Conservation (phyloP, 129 eudicot species). For the carrot (Daucus carota) region DNA sequence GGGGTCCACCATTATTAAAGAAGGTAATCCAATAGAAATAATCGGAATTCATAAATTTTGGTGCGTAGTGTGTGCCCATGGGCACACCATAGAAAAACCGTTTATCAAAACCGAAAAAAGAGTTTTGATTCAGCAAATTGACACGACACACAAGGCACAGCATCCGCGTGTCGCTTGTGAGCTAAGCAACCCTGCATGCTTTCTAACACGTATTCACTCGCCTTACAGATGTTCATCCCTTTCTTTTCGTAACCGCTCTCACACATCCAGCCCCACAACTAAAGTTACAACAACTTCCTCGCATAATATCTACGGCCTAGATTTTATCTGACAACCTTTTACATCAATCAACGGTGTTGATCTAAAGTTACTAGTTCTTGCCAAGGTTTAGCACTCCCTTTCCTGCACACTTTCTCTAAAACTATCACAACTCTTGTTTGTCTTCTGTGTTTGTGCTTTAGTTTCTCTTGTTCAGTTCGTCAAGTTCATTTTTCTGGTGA, state of each 20-base stretch:
- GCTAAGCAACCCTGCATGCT: not conserved
- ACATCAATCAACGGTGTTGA: not conserved
- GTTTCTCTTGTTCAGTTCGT: not conserved
- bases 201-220: not conserved
- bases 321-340: not conserved
- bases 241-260: slow-evolving; percentile 7
- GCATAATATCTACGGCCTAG: slow-evolving; percentile 7
- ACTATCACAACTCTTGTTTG: not conserved
- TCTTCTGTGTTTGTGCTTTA: not conserved
- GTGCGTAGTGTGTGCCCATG: too few relatives aligned
- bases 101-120: too few relatives aligned
- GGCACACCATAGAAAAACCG: too few relatives aligned
- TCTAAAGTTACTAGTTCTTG: not conserved
- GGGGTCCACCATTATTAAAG: too few relatives aligned
- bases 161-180: slow-evolving; percentile 2
- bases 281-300: slow-evolving; percentile 2
- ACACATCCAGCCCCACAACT: not conserved
- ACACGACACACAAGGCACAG: not conserved
- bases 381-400: not conserved
- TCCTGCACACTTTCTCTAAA: not conserved
- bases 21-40: too few relatives aligned
- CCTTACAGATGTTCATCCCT: not conserved
- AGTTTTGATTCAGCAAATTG: too few relatives aligned
- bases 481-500: not conserved
- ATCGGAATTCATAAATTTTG: too few relatives aligned